Evolutionary conservation across 192 early-diverging fungal genomes (phyloP), one percentile per base, ranked within the genome.

Genomic region (Backusella tarrabulga): DNA sequence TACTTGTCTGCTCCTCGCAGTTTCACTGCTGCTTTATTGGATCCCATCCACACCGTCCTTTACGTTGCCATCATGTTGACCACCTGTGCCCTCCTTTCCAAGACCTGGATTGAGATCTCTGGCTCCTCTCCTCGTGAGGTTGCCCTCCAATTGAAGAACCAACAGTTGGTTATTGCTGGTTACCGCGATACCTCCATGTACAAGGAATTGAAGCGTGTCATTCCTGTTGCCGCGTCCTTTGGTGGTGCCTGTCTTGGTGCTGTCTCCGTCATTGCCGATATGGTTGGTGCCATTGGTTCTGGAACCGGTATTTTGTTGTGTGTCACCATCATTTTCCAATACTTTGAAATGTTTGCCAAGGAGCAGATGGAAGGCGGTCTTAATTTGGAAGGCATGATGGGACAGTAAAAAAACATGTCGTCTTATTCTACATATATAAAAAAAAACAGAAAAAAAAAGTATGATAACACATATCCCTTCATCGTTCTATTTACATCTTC

Each of bases 141-240:
- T 67, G 97, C 98, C 34, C 92, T 91, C 72, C 96, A 99, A 90
- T 91, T 99, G 82, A 98, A 97, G 86, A 96, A 98, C 75, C 98
- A 99, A 86, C 92, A 94, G 83, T 92, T 97, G 77, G 96, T 97
- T 23, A 93, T 99, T 86, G 92, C 94, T 29, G 96, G 97, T 36
- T 91, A 97, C 83, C 93, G 97, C 81, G 97, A 98, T 76, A 92
- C 87, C 19, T 95, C 95, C 72, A 95, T 98, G 94, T 99, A 99
- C 91, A 99, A 99, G 93, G 97, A 99, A 89, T 90, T 99, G 80
- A 99, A 99, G 92, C 92, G 95, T 75, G 91, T 98, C 69, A 99
- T 99, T 81, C 98, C 98, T 14, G 96, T 93, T 68, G 98, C 98
- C 70, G 98, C 98, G 23, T 93, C 95, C 54, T 96, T 99, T 75